Base-by-base conservation (phyloP, 176 grass and related monocot genomes). In the Tuctoria greenei region DNA sequence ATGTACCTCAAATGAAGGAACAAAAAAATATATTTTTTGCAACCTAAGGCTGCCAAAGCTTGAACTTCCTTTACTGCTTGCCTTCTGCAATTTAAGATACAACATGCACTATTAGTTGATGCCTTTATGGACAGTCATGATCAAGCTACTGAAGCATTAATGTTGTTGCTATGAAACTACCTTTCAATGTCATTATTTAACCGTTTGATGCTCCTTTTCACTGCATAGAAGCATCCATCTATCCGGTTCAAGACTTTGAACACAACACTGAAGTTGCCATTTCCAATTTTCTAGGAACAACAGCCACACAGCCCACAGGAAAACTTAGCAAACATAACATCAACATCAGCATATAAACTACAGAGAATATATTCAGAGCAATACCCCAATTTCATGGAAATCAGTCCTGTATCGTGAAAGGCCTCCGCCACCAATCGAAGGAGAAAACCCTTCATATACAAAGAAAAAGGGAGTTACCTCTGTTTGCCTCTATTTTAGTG, bases 171-270 rank as follows among this genome's bases (percentile, higher is more conserved):
- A 74, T 39, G 50, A 82, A 79, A 58, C 11, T 86, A 99, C 95
- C 91, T 99, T 69, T 99, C 95, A 65, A 57, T 87, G 63, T 94
- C 95, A 84, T 92, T 89, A 84, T 86, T 87, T 64, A 95, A 60
- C 35, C 82, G 82, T 43, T 75, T 95, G 57, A 83, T 92, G 80
- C 82, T 99, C 77, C 86, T 89, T 77, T 99, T 99, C 50, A 99
- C 89, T 63, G 95, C 91, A 78, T 99, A 99, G 62, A 99, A 75
- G 77, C 89, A 99, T 28, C 95, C 95, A 69, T 99, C 91, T 86
- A 99, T 90, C 87, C 95, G 90, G 61, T 91, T 99, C 50, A 99
- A 83, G 92, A 84, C 95, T 76, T 99, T 99, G 69, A 95, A 95
- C 43, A 95, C 95, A 37, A 79, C 64, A 74, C 95, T 98, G 82